A percentile compares a stretch with the other conserved stretches of the same genome.
Evolutionary conservation across 495 filamentous ascomycete genomes (phyloP).

Genomic region (Aspergillus homomorphus): DNA sequence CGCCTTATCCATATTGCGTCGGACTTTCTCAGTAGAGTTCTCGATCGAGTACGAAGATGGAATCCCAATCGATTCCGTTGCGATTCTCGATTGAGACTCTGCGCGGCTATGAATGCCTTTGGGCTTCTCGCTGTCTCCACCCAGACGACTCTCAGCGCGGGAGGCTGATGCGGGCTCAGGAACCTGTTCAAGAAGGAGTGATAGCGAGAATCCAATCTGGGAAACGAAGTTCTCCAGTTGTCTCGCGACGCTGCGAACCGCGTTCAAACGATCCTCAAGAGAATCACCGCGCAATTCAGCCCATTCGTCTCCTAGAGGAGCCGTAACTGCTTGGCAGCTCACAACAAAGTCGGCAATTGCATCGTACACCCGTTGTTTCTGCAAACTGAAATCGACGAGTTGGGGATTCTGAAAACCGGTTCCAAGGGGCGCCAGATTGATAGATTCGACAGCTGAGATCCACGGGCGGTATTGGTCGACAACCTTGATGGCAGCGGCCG

Average conservation of each 20-base stretch:
- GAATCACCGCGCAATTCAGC: conserved; percentile 84
- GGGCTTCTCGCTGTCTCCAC: conserved; percentile 27
- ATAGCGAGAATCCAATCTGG: conserved; percentile 82
- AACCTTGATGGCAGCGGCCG: conserved; percentile 69
- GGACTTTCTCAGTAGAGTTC: conserved; percentile 56
- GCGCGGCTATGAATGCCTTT: conserved; percentile 30
- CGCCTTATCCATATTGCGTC: conserved; percentile 75
- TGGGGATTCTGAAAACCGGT: conserved; percentile 79
- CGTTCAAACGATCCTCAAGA: conserved; percentile 81
- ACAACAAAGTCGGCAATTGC: conserved; percentile 84
- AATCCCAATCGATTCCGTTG: conserved; percentile 50
- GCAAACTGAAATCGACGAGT: conserved; percentile 78
- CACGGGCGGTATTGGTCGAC: conserved; percentile 84
- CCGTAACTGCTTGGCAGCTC: conserved; percentile 80
- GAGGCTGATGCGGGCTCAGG: conserved; percentile 38
- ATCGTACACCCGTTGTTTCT: conserved; percentile 92
- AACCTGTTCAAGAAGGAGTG: conserved; percentile 79
- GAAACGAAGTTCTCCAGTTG: conserved; percentile 83
- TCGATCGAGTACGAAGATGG: conserved; percentile 64
- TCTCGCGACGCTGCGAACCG: conserved; percentile 68
- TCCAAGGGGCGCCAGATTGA: conserved; percentile 73
- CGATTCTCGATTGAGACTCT: conserved; percentile 35
- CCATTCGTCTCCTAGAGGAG: conserved; percentile 93
- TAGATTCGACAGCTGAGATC: conserved; percentile 82
- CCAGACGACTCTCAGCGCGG: conserved; percentile 38